A percentile compares a stretch with the other conserved stretches of the same genome.
These are phyloP conservation scores for Ophiocordyceps camponoti-saundersi DNA, from an alignment of 2,329 filamentous ascomycete genomes.

Conservation along the genomic window DNA sequence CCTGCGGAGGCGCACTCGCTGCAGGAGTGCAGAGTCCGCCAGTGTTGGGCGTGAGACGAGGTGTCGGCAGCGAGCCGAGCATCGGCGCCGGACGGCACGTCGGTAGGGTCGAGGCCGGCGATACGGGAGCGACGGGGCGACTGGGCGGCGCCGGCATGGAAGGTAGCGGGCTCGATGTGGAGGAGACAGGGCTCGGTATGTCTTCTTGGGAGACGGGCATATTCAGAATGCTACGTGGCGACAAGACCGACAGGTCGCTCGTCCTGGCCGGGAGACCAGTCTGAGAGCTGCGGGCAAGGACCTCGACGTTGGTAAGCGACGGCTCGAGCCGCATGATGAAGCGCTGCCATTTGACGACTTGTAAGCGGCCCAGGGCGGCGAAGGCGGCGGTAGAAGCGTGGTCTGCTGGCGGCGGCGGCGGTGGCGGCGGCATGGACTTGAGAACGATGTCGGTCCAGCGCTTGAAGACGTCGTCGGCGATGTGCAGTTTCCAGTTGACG, in stretches of 20 bases:
- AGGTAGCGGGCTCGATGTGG: constrained; percentile 13
- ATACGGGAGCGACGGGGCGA: too few relatives aligned
- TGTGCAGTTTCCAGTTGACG: constrained; percentile 89
- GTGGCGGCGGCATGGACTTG: constrained; percentile 61
- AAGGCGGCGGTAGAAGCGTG: constrained; percentile 33
- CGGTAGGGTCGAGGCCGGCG: constrained; percentile 17
- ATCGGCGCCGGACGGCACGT: constrained; percentile 31
- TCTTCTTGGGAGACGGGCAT: constrained; percentile 9
- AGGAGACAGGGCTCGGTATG: too few relatives aligned
- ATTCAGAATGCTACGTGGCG: constrained; percentile 27
- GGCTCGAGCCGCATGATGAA: constrained; percentile 40
- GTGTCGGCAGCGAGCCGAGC: constrained; percentile 39
- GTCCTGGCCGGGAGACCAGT: constrained; percentile 8
- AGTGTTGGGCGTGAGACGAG: constrained; percentile 38
- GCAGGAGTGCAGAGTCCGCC: constrained; percentile 43
- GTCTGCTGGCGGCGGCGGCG: constrained; percentile 42
- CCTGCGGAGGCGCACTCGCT: constrained; percentile 30
- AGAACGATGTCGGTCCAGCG: constrained; percentile 89
- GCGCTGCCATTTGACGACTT: constrained; percentile 38
- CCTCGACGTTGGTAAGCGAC: constrained; percentile 40
- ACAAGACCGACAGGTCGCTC: constrained; percentile 18
- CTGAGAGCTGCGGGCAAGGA: constrained; percentile 22
- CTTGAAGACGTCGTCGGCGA: constrained; percentile 75
- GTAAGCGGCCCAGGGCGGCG: constrained; percentile 22
- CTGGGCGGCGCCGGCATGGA: constrained; percentile 15